A percentile compares a stretch with the other conserved stretches of the same genome.
These are phyloP conservation scores for Nemania diffusa DNA, from an alignment of 2,329 filamentous ascomycete genomes.

Conservation along the genomic window DNA sequence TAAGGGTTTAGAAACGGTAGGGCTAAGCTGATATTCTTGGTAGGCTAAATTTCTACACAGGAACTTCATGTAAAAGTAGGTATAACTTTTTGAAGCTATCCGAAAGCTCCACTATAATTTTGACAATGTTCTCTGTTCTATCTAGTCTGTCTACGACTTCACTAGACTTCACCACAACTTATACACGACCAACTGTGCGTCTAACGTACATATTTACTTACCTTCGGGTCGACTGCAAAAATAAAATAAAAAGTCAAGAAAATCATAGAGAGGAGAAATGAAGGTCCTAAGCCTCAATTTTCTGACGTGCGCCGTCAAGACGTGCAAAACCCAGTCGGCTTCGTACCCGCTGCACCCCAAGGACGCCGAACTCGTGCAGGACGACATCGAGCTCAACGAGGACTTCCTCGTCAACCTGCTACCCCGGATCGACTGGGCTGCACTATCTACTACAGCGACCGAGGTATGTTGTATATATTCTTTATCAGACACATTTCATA, in stretches of 20 bases:
- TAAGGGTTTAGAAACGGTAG: too few relatives aligned
- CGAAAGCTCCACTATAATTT: slow-evolving; percentile 35
- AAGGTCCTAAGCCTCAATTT: slow-evolving; percentile 97
- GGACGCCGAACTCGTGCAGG: slow-evolving; percentile 88
- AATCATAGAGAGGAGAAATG: slow-evolving; percentile 63
- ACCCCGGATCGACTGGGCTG: slow-evolving; percentile 88
- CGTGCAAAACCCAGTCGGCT: slow-evolving; percentile 82
- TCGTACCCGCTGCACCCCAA: slow-evolving; percentile 93
- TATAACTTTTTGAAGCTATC: slow-evolving; percentile 30
- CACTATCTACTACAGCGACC: slow-evolving; percentile 76
- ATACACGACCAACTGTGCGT: not conserved
- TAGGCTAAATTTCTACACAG: too few relatives aligned
- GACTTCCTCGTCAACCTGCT: slow-evolving; percentile 86
- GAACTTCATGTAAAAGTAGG: too few relatives aligned
- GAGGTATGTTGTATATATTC: slow-evolving; percentile 67
- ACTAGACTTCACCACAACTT: not conserved
- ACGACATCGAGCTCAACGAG: slow-evolving; percentile 83
- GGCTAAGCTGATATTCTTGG: too few relatives aligned
- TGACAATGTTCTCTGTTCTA: slow-evolving; percentile 29
- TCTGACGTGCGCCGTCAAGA: slow-evolving; percentile 93
- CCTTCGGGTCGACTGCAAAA: not conserved
- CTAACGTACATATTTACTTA: not conserved
- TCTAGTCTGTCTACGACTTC: not conserved
- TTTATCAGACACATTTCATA: not conserved
- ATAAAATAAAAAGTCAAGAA: not conserved